phyloP scores from a whole-genome alignment of 2,329 filamentous ascomycete genomes.

The Sordariomycetes sp. region DNA sequence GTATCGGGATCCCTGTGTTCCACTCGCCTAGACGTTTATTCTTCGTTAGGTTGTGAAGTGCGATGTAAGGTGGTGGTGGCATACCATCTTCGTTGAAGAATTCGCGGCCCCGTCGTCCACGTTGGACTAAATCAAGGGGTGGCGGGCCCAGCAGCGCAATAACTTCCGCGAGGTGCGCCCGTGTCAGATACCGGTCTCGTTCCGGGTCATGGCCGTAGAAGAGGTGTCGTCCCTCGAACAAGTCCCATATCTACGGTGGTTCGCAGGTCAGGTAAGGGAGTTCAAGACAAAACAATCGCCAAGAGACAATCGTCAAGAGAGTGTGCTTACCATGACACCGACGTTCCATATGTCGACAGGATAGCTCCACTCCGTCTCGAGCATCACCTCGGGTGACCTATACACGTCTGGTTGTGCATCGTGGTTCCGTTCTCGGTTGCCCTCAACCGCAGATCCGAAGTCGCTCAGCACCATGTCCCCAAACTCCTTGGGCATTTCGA shows the following conservation, averaged over 20 bases:
- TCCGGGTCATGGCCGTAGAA: slow-evolving; percentile 10
- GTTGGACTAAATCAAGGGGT: slow-evolving; percentile 13
- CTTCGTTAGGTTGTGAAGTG: no score
- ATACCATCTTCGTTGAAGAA: slow-evolving; percentile 13
- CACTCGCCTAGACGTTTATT: slow-evolving; percentile 9
- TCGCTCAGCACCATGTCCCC: slow-evolving; percentile 16
- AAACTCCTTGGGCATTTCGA: slow-evolving; percentile 12
- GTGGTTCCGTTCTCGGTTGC: slow-evolving; percentile 13
- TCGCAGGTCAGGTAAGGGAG: no score
- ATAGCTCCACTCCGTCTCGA: slow-evolving; percentile 18
- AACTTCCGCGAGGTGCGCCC: slow-evolving; percentile 17
- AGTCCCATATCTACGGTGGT: slow-evolving; percentile 20
- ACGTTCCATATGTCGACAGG: slow-evolving; percentile 16
- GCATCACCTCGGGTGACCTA: slow-evolving; percentile 18
- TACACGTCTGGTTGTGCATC: slow-evolving; percentile 18
- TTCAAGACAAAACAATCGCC: no score
- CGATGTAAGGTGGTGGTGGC: no score
- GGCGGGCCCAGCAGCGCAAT: slow-evolving; percentile 17
- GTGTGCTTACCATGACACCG: slow-evolving; percentile 18
- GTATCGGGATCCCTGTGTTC: slow-evolving; percentile 8
- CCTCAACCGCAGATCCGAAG: slow-evolving; percentile 16
- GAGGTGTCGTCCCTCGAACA: slow-evolving; percentile 16
- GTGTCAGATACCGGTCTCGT: slow-evolving; percentile 11
- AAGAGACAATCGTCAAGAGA: no score
- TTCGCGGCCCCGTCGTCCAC: slow-evolving; percentile 9